phyloP scores from a whole-genome alignment of 768 basidiomycete genomes.

The Pleurotus ostreatus region DNA sequence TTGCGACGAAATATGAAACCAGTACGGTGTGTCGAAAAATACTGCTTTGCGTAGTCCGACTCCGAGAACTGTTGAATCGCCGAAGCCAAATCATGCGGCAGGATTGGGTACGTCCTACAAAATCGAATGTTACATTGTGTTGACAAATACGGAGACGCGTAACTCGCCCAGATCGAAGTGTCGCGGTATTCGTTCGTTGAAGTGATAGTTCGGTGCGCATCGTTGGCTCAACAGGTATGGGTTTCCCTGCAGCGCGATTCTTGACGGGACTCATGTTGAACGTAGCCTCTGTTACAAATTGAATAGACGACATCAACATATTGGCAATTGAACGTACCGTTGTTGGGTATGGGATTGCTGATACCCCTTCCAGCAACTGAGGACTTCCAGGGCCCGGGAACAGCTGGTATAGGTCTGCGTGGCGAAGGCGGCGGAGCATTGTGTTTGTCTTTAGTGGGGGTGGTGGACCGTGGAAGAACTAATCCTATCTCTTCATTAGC shows the following conservation, averaged over 20 bases:
- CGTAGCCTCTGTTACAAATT: slow-evolving; percentile 49
- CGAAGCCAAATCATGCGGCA: slow-evolving; percentile 76
- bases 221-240: slow-evolving; percentile 53
- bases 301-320: slow-evolving; percentile 8
- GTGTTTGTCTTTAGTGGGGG: slow-evolving; percentile 22
- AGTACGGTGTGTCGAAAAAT: slow-evolving; percentile 87
- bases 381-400: slow-evolving; percentile 33
- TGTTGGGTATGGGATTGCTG: slow-evolving; percentile 65
- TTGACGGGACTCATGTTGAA: slow-evolving; percentile 74
- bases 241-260: slow-evolving; percentile 54
- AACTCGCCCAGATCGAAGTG: slow-evolving; percentile 65
- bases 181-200: slow-evolving; percentile 29
- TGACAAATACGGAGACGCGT: slow-evolving; percentile 6
- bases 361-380: slow-evolving; percentile 62
- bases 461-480: slow-evolving; percentile 21
- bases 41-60: slow-evolving; percentile 80
- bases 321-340: slow-evolving; percentile 40
- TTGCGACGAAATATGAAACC: slow-evolving; percentile 83
- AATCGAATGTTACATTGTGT: slow-evolving; percentile 10
- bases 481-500: slow-evolving; percentile 14
- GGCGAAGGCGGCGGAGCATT: slow-evolving; percentile 37
- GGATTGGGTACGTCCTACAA: slow-evolving; percentile 65
- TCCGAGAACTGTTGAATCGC: slow-evolving; percentile 88
- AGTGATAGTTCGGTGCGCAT: slow-evolving; percentile 16
- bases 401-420: slow-evolving; percentile 36